Evolutionary conservation across 306 rosid genomes (phyloP), one percentile per base, ranked within the genome.

Genomic region (cucumber (Cucumis sativus)): DNA sequence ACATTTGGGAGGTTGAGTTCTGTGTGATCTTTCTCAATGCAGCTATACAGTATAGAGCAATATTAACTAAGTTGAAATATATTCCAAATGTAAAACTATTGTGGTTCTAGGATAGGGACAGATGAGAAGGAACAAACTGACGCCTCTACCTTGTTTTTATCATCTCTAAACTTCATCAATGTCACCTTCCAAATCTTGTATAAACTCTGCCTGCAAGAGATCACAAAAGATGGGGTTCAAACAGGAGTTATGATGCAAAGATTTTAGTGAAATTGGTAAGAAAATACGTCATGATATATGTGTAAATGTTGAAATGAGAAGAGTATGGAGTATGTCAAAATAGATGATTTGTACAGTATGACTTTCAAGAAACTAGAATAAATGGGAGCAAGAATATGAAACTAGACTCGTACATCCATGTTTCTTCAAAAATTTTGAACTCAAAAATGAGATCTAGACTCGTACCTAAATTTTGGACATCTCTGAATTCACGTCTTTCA

Each of bases 181-280:
- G 94, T 85, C 80, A 92, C 66, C 85, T 82, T 90, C 98, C 96
- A 88, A 2, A 54, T 84, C 80, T 45, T 75, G 49, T 79, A 58
- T 72, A 87, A 84, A 85, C 90, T 91, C 82, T 83, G 84, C 88
- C 98, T 91, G 92, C 86, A 84, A 41, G 23, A 45, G 16, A 43
- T 18, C 43, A 60, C 15, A 28, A 60, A 61, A 14, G 16, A 7
- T 10, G 11, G 73, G 28, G 78, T 28, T 65, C 55, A 18, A 67
- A 75, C 60, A 70, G 68, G 60, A 74, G 6, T 62, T 16, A 62
- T 35, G 60, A 20, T 16, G 33, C 66, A 75, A 33, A 51, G 58
- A 65, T 59, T 58, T 20, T 76, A 51, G 56, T 47, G 54, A 47
- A 28, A 33, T 30, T 54, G 59, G 51, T 25, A 43, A 43, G 16